These are phyloP conservation scores for Microdochium bolleyi DNA, from an alignment of 2,329 filamentous ascomycete genomes.

Conservation along the genomic window DNA sequence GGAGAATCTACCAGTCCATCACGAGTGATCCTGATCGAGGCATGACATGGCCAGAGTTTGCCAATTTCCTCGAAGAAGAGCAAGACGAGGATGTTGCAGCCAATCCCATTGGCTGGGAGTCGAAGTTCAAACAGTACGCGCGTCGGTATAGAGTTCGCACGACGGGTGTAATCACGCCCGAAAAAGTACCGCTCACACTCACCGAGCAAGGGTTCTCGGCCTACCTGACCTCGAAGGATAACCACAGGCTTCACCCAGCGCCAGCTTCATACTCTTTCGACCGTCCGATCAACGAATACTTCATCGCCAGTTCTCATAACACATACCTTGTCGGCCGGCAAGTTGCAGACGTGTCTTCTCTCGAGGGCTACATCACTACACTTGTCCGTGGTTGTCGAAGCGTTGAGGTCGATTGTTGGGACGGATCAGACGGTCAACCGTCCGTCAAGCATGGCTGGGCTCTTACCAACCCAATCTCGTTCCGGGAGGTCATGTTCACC, in stretches of 20 bases:
- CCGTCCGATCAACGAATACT: slow-evolving; percentile 90
- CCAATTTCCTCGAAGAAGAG: slow-evolving; percentile 62
- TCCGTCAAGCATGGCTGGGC: slow-evolving; percentile 88
- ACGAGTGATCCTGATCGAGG: slow-evolving; percentile 52
- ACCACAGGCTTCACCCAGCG: slow-evolving; percentile 56
- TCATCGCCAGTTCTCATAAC: slow-evolving; percentile 97
- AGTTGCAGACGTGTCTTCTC: slow-evolving; percentile 81
- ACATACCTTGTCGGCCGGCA: slow-evolving; percentile 92
- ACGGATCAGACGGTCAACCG: slow-evolving; percentile 79
- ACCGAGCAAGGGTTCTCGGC: slow-evolving; percentile 70
- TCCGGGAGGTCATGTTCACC: slow-evolving; percentile 83
- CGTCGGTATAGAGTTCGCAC: slow-evolving; percentile 21
- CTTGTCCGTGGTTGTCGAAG: slow-evolving; percentile 86
- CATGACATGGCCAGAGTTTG: slow-evolving; percentile 66
- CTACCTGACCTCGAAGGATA: slow-evolving; percentile 68
- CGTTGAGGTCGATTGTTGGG: slow-evolving; percentile 97
- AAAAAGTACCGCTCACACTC: slow-evolving; percentile 53
- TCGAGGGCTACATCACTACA: slow-evolving; percentile 89
- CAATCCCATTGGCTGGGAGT: slow-evolving; percentile 60
- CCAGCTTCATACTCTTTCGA: slow-evolving; percentile 60
- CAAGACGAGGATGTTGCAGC: slow-evolving; percentile 71
- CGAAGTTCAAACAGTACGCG: slow-evolving; percentile 62
- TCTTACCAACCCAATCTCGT: slow-evolving; percentile 80
- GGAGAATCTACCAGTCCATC: slow-evolving; percentile 59
- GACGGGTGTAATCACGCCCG: slow-evolving; percentile 21